Evolutionary conservation across 768 basidiomycete species (phyloP).

Genomic region (Tulasnella sp.): DNA sequence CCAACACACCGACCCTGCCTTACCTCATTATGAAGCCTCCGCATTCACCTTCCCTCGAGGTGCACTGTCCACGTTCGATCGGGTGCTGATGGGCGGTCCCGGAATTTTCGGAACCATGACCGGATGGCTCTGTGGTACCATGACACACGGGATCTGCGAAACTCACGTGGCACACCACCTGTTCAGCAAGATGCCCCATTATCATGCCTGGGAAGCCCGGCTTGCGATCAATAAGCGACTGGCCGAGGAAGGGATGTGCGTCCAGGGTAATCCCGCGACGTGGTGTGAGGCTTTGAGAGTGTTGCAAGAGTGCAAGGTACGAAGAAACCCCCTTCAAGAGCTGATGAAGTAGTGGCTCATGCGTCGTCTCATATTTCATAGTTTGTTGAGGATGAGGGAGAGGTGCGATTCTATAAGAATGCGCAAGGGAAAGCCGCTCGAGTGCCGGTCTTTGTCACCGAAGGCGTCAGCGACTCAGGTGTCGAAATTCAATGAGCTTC

Average conservation of each 20-base stretch:
- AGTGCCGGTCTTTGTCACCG: slow-evolving; percentile 53
- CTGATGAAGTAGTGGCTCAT: slow-evolving; percentile 1
- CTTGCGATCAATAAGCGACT: slow-evolving; percentile 71
- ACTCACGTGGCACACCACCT: slow-evolving; percentile 94
- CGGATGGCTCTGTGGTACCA: slow-evolving; percentile 74
- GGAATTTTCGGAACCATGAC: slow-evolving; percentile 51
- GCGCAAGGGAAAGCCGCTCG: slow-evolving; percentile 62
- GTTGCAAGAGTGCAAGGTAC: slow-evolving; percentile 63
- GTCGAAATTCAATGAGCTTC: slow-evolving; percentile 35
- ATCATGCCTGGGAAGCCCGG: slow-evolving; percentile 88
- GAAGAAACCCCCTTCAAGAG: not conserved
- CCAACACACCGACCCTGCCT: slow-evolving; percentile 91
- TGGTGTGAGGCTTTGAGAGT: slow-evolving; percentile 74
- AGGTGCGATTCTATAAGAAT: slow-evolving; percentile 87
- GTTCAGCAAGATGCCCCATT: slow-evolving; percentile 95
- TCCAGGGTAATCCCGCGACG: slow-evolving; percentile 61
- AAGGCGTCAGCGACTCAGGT: slow-evolving; percentile 51
- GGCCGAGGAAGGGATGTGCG: slow-evolving; percentile 45
- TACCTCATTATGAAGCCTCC: slow-evolving; percentile 84
- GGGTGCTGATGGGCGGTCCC: slow-evolving; percentile 56
- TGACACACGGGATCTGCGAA: slow-evolving; percentile 88
- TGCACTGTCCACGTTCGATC: slow-evolving; percentile 85
- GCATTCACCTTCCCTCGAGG: slow-evolving; percentile 93
- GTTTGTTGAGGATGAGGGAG: slow-evolving; percentile 92
- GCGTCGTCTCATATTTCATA: slow-evolving; percentile 18